Evolutionary conservation across 306 rosid genomes (phyloP).

Genomic region (Trifolium pratense): DNA sequence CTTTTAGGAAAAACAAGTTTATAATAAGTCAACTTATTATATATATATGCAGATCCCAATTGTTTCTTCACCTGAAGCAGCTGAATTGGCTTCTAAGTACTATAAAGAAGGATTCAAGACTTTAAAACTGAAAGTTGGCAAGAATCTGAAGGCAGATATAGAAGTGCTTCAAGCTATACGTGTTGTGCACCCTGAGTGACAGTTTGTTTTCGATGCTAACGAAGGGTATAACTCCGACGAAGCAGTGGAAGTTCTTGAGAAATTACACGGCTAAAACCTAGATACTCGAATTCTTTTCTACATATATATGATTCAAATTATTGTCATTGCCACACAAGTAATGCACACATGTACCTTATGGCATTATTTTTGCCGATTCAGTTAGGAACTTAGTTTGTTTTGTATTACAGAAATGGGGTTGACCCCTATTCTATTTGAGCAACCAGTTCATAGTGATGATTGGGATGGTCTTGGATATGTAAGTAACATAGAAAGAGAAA

Average conservation of each 20-base stretch:
- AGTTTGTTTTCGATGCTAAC: slow-evolving; percentile 90
- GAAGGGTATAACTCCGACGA: slow-evolving; percentile 82
- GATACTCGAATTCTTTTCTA: not conserved
- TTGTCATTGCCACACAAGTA: slow-evolving; percentile 19
- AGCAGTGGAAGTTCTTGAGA: slow-evolving; percentile 89
- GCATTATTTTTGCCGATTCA: slow-evolving; percentile 18
- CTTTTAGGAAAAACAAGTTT: slow-evolving; percentile 33
- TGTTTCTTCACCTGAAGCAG: slow-evolving; percentile 80
- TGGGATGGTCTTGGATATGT: slow-evolving; percentile 97
- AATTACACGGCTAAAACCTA: slow-evolving; percentile 66
- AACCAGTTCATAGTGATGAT: slow-evolving; percentile 94
- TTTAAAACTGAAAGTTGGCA: slow-evolving; percentile 88
- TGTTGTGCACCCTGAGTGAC: slow-evolving; percentile 70
- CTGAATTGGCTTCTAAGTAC: slow-evolving; percentile 80
- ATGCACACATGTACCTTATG: slow-evolving; percentile 19
- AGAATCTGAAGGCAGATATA: slow-evolving; percentile 75
- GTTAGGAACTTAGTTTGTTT: slow-evolving; percentile 38
- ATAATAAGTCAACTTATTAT: slow-evolving; percentile 36
- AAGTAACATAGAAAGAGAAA: slow-evolving; percentile 57
- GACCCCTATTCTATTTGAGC: slow-evolving; percentile 84
- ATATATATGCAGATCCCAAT: slow-evolving; percentile 85
- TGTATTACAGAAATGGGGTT: slow-evolving; percentile 73
- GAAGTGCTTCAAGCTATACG: slow-evolving; percentile 88
- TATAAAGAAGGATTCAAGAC: slow-evolving; percentile 75
- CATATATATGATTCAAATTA: slow-evolving; percentile 25